Conservation (phyloP, 768 basidiomycete genomes). For the Coprinopsis strossmayeri region DNA sequence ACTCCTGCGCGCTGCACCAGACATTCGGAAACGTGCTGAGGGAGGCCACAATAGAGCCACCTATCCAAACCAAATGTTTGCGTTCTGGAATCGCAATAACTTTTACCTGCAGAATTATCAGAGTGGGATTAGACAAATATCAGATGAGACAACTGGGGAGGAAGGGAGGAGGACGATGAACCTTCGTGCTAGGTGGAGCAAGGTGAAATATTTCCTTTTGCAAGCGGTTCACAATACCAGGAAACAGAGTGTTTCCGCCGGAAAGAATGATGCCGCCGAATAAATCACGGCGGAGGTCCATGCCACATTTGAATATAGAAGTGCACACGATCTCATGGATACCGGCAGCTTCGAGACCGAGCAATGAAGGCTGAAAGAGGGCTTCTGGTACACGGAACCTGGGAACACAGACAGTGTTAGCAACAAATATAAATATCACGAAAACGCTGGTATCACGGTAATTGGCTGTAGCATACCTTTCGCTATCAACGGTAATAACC, state of each 20-base stretch:
- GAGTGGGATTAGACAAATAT: conserved; percentile 15
- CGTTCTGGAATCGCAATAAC: neutral
- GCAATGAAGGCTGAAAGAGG: neutral
- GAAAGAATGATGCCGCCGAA: conserved; percentile 55
- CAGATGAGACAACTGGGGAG: neutral
- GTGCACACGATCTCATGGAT: conserved; percentile 23
- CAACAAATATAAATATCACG: neutral
- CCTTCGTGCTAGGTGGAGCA: conserved; percentile 19
- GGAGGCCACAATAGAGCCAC: conserved; percentile 5
- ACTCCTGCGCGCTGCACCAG: conserved; percentile 2
- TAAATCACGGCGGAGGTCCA: conserved; percentile 47
- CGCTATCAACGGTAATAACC: conserved; percentile 68
- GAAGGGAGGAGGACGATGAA: conserved; percentile 9
- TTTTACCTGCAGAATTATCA: neutral
- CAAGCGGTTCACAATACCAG: conserved; percentile 51
- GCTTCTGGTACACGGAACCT: conserved; percentile 2
- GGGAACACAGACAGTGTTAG: no score
- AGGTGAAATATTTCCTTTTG: conserved; percentile 18
- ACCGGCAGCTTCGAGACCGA: neutral
- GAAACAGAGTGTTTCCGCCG: conserved; percentile 52
- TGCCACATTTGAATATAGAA: conserved; percentile 48
- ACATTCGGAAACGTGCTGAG: neutral
- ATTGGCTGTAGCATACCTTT: conserved; percentile 33
- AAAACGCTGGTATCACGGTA: neutral
- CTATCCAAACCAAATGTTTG: conserved; percentile 1